Conservation (phyloP, 345 rosid genomes). For the Ailanthus altissimus region DNA sequence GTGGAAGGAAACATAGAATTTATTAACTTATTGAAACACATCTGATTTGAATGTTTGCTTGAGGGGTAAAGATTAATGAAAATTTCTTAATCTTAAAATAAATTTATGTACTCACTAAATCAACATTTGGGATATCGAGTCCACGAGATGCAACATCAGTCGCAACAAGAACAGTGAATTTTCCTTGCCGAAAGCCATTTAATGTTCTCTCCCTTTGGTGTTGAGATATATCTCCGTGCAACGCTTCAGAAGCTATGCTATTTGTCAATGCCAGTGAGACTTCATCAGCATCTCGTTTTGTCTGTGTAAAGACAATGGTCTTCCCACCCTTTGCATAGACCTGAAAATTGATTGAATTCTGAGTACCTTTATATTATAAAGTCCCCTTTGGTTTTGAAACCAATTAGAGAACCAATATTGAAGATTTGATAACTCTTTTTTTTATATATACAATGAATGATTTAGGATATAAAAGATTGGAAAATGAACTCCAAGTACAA, state of each 20-base stretch:
- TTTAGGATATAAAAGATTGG: not conserved
- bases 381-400: constrained; percentile 6
- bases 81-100: constrained; percentile 12
- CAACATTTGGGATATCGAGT: constrained; percentile 97
- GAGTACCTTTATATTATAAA: not conserved
- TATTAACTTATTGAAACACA: constrained; percentile 2
- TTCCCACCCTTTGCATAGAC: constrained; percentile 97
- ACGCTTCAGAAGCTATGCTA: constrained; percentile 91
- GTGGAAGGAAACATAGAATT: constrained; percentile 17
- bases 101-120: constrained; percentile 57
- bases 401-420: not conserved
- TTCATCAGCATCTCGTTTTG: constrained; percentile 96
- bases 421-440: not conserved
- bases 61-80: not conserved
- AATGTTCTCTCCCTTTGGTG: constrained; percentile 99
- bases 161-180: constrained; percentile 95
- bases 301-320: constrained; percentile 95
- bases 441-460: not conserved
- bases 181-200: constrained; percentile 90
- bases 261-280: constrained; percentile 76
- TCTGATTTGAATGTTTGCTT: not conserved
- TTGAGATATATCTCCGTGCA: constrained; percentile 98
- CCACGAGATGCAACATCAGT: constrained; percentile 99
- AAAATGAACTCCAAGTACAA: no score
- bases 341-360: constrained; percentile 38